Evolutionary conservation across 768 basidiomycete genomes (phyloP).

Genomic region (Candolleomyces eurysporus): DNA sequence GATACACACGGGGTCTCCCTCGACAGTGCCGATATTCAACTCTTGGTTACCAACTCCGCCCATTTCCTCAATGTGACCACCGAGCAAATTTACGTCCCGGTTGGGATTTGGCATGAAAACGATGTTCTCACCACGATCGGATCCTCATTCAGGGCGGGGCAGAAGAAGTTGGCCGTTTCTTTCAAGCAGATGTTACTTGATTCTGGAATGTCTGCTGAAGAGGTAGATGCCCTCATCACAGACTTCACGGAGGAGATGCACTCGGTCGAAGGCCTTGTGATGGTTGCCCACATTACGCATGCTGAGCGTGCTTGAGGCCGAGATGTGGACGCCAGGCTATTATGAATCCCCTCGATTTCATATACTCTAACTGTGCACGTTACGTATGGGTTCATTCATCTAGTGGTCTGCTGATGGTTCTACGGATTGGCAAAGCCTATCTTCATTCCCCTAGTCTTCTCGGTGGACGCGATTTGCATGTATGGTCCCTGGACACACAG

Average conservation of each 20-base stretch:
- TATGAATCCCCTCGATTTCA: too few species aligned
- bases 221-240: constrained; percentile 36
- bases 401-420: too few species aligned
- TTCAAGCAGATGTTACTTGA: constrained; percentile 45
- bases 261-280: constrained; percentile 44
- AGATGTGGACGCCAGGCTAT: too few species aligned
- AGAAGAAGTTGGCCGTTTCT: constrained; percentile 45
- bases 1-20: constrained; percentile 35
- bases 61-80: constrained; percentile 41
- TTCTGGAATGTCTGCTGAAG: constrained; percentile 32
- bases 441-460: too few species aligned
- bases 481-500: too few species aligned
- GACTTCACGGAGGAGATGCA: constrained; percentile 48
- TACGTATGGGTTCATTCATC: too few species aligned
- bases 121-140: constrained; percentile 38
- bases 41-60: constrained; percentile 32
- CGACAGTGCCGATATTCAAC: constrained; percentile 35
- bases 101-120: constrained; percentile 53
- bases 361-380: too few species aligned
- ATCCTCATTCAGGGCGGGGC: constrained; percentile 33
- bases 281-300: constrained; percentile 49
- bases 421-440: too few species aligned
- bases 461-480: too few species aligned
- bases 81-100: constrained; percentile 41
- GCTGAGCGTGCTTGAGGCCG: constrained; percentile 18